Evolutionary conservation across 257 asterid species (phyloP).

Genomic region (Henckelia pumila): DNA sequence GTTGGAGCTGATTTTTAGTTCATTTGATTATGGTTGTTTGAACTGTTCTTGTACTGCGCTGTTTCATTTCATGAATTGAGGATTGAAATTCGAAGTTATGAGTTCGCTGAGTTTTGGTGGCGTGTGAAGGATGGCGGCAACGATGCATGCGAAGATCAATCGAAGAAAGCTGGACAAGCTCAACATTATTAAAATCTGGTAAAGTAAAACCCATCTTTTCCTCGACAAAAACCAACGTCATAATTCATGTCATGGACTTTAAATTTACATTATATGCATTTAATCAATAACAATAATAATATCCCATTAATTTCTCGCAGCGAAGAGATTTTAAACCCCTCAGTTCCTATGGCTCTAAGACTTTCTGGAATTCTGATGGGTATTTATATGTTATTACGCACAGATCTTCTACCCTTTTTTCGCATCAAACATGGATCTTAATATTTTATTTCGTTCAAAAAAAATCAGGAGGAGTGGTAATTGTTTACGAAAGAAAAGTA

Average conservation of each 20-base stretch:
- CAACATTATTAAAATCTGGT: slow-evolving; percentile 82
- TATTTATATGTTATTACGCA: slow-evolving; percentile 23
- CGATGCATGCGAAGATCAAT: slow-evolving; percentile 73
- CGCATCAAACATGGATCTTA: neutral
- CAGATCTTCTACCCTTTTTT: neutral
- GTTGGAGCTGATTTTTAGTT: neutral
- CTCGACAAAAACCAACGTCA: neutral
- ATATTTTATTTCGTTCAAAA: neutral
- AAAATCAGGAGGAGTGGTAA: slow-evolving; percentile 84
- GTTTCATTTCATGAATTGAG: slow-evolving; percentile 14
- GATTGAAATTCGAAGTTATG: neutral
- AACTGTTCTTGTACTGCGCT: neutral
- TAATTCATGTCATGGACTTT: neutral
- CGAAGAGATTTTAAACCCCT: slow-evolving; percentile 84
- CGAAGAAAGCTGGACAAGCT: slow-evolving; percentile 69
- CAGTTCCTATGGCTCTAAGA: slow-evolving; percentile 95
- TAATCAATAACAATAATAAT: no score
- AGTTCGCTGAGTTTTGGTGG: slow-evolving; percentile 15
- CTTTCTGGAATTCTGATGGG: slow-evolving; percentile 99
- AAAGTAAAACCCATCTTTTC: neutral
- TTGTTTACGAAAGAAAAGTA: slow-evolving; percentile 91
- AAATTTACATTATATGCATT: no score
- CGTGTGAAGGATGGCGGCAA: slow-evolving; percentile 92
- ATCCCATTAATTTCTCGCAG: slow-evolving; percentile 33
- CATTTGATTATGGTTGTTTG: neutral